phyloP scores from a whole-genome alignment of 768 basidiomycete species.

The Trametopsis cervina region DNA sequence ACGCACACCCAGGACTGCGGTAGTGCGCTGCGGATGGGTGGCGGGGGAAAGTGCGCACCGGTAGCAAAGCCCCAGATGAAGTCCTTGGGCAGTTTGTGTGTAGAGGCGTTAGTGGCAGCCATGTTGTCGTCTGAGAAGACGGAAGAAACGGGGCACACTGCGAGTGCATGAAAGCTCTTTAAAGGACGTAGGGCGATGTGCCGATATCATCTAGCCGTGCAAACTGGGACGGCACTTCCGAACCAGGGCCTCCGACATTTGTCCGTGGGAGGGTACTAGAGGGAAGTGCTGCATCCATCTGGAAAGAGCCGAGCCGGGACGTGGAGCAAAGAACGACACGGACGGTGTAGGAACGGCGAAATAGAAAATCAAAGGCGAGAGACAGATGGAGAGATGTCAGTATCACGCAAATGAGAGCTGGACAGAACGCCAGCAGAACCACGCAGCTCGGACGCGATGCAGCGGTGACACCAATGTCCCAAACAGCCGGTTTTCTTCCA shows the following conservation, averaged over 20 bases:
- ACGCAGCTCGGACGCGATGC: too few species aligned
- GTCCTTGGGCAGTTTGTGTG: conserved; percentile 39
- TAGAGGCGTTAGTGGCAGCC: conserved; percentile 13
- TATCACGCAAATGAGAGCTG: too few species aligned
- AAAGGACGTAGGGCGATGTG: conserved; percentile 12
- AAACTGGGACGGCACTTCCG: conserved; percentile 31
- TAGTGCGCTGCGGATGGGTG: neutral
- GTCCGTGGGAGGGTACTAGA: conserved; percentile 32
- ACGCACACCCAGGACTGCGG: neutral
- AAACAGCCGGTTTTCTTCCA: too few species aligned
- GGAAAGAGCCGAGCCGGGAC: conserved; percentile 8
- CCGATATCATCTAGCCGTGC: conserved; percentile 23
- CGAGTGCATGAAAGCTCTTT: conserved; percentile 20
- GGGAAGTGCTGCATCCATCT: conserved; percentile 5
- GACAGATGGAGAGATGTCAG: too few species aligned
- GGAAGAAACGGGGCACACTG: conserved; percentile 12
- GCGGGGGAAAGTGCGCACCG: conserved; percentile 32
- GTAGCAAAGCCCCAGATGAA: conserved; percentile 72
- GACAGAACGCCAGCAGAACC: too few species aligned
- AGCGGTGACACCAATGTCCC: too few species aligned
- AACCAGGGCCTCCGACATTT: conserved; percentile 36
- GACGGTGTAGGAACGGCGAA: too few species aligned
- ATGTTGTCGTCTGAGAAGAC: conserved; percentile 24
- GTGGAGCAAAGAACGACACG: conserved; percentile 1
- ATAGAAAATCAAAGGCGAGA: too few species aligned